phyloP scores from a whole-genome alignment of 257 asterid species.

The Vinca minor region DNA sequence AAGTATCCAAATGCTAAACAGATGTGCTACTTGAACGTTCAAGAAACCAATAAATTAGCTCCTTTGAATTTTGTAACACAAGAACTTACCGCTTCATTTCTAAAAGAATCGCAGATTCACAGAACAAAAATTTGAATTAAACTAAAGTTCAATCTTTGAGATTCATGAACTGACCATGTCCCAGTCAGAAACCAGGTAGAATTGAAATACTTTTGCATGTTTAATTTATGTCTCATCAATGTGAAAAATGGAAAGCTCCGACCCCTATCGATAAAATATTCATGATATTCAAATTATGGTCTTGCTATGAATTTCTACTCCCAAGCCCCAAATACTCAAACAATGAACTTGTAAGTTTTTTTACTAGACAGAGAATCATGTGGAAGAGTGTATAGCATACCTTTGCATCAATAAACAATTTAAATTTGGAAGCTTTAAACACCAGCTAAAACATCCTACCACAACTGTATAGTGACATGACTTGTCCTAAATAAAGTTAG shows the following conservation, averaged over 20 bases:
- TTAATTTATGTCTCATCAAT: background rate
- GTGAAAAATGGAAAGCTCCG: background rate
- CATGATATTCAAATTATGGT: background rate
- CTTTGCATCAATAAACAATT: background rate
- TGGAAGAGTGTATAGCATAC: background rate
- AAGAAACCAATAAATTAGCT: background rate
- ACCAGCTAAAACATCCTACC: background rate
- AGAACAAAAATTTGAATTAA: background rate
- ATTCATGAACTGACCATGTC: background rate
- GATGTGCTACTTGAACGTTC: background rate
- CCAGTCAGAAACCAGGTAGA: background rate
- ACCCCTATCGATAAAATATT: background rate
- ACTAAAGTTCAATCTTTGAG: background rate
- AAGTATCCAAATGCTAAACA: background rate
- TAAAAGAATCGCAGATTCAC: too few species aligned
- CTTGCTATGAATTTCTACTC: background rate
- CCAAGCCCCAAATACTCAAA: background rate
- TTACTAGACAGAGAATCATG: background rate
- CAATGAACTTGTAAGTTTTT: background rate
- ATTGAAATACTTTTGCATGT: background rate
- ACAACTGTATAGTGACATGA: background rate
- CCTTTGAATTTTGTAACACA: background rate
- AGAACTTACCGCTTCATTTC: background rate
- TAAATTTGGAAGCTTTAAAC: background rate
- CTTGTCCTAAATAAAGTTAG: background rate